These are phyloP conservation scores for Acacia concinna DNA, from an alignment of 331 rosid species.

Conservation along the genomic window DNA sequence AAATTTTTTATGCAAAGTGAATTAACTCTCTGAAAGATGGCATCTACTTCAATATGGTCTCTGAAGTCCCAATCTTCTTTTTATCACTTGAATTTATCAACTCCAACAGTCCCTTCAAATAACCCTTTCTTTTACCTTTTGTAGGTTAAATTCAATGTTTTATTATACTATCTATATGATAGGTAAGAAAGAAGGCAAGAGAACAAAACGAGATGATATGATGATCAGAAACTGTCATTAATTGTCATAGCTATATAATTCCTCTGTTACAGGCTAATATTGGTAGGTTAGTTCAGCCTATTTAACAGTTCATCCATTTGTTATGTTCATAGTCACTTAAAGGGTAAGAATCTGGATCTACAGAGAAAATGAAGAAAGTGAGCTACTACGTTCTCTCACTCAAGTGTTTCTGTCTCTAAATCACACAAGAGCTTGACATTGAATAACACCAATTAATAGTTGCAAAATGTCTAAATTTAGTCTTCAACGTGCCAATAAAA, in stretches of 20 bases:
- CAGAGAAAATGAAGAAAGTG: not conserved
- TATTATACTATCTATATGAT: not conserved
- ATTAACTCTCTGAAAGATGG: not conserved
- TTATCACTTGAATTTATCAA: not conserved
- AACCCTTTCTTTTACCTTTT: not conserved
- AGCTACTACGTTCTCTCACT: not conserved
- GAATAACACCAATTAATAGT: not conserved
- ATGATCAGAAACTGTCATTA: not conserved
- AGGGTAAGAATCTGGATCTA: not conserved
- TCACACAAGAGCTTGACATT: not conserved
- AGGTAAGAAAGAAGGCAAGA: not conserved
- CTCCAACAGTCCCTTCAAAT: not conserved
- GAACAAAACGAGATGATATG: not conserved
- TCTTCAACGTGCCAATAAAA: not conserved
- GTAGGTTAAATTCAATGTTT: not conserved
- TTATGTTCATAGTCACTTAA: not conserved
- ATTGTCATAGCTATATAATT: not conserved
- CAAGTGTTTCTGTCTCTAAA: not conserved
- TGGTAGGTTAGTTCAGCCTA: not conserved
- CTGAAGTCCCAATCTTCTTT: not conserved
- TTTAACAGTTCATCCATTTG: too few relatives aligned
- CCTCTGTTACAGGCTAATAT: not conserved
- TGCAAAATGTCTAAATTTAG: not conserved
- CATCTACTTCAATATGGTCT: not conserved
- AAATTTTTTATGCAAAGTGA: not conserved